Conservation (phyloP, 805 yeast species). For the Candida chilensis region DNA sequence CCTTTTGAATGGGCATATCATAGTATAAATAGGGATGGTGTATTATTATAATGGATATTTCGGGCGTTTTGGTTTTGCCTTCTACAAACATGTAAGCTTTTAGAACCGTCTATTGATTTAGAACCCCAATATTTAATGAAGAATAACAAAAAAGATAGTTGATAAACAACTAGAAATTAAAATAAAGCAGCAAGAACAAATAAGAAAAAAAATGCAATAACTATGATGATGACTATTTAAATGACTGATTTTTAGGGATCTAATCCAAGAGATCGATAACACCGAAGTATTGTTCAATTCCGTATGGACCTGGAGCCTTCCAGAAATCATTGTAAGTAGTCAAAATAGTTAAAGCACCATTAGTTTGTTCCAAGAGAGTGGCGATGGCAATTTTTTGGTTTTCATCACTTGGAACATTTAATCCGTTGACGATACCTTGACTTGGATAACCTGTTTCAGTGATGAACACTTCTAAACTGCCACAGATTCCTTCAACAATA, state of each 20-base stretch:
- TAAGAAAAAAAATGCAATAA: background rate
- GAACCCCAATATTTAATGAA: no score
- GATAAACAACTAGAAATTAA: no score
- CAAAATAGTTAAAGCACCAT: constrained; percentile 58
- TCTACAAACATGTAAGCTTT: no score
- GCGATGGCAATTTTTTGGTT: constrained; percentile 69
- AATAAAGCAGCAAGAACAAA: no score
- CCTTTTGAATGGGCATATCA: constrained; percentile 39
- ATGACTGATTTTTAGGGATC: background rate
- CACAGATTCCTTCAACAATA: constrained; percentile 48
- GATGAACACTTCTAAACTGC: constrained; percentile 42
- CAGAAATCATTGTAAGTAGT: constrained; percentile 81
- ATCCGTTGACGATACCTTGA: constrained; percentile 62
- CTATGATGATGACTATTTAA: background rate
- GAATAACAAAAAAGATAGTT: no score
- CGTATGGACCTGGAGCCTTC: constrained; percentile 79
- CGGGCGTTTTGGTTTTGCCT: no score
- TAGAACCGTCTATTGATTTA: no score
- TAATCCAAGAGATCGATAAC: constrained; percentile 32
- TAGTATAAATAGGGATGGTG: no score
- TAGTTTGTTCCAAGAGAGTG: constrained; percentile 47
- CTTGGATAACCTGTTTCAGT: constrained; percentile 92
- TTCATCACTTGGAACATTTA: constrained; percentile 56
- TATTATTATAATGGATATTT: no score
- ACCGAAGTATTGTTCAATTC: constrained; percentile 86